Evolutionary conservation across 208 protist species (phyloP).

Genomic region (Angomonas ambiguus): DNA sequence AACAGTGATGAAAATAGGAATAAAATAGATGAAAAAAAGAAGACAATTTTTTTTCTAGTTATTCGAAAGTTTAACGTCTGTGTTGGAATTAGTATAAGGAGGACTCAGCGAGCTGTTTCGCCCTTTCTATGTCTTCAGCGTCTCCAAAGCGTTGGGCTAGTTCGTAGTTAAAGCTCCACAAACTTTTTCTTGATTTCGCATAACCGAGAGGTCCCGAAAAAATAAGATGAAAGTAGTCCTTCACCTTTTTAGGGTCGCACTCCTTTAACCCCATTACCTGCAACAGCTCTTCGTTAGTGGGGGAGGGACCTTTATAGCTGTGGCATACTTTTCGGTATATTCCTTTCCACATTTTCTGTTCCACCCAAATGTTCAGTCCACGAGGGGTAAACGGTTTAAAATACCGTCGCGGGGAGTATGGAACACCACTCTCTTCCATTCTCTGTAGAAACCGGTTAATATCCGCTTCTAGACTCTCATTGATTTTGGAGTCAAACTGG

Average conservation of each 20-base stretch:
- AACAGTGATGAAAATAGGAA: no score
- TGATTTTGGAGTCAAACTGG: no score
- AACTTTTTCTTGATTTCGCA: slow-evolving; percentile 22
- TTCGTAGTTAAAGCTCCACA: slow-evolving; percentile 43
- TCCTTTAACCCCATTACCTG: slow-evolving; percentile 48
- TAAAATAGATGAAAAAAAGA: no score
- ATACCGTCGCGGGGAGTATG: slow-evolving; percentile 34
- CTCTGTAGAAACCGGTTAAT: no score
- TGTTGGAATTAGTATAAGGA: slow-evolving; percentile 24
- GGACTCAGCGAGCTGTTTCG: slow-evolving; percentile 19
- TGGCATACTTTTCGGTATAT: slow-evolving; percentile 22
- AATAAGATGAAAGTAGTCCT: slow-evolving; percentile 26
- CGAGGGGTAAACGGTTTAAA: slow-evolving; percentile 11
- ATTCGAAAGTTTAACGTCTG: not conserved
- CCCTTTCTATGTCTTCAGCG: slow-evolving; percentile 20
- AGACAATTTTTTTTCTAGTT: no score
- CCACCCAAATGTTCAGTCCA: slow-evolving; percentile 33
- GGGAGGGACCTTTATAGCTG: slow-evolving; percentile 17
- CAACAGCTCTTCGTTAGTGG: slow-evolving; percentile 27
- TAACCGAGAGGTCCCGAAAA: slow-evolving; percentile 28
- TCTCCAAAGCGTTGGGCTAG: slow-evolving; percentile 44
- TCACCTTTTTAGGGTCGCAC: slow-evolving; percentile 50
- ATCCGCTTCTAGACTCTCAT: no score
- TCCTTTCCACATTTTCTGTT: slow-evolving; percentile 25
- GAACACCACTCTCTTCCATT: no score